Conservation (phyloP, 2,329 filamentous ascomycete genomes). For the Stemphylium lycopersici region DNA sequence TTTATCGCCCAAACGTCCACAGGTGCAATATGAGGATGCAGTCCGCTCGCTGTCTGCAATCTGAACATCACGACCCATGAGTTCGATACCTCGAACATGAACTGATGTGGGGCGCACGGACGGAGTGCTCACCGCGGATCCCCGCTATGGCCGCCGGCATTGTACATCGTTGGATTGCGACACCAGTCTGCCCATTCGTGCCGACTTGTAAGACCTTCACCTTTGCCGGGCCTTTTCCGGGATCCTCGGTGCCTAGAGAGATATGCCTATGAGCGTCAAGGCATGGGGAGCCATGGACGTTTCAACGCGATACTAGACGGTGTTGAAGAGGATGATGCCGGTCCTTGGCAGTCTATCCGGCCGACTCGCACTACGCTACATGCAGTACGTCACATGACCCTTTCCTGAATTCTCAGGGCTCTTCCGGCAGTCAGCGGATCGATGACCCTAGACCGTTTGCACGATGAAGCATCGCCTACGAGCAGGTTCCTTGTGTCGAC, state of each 20-base stretch:
- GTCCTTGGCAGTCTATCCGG: constrained; percentile 3
- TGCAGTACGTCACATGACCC: constrained; percentile 11
- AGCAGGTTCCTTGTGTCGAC: neutral
- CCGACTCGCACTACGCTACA: neutral
- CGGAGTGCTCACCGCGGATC: constrained; percentile 19
- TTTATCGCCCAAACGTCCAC: neutral
- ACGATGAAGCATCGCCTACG: too few relatives aligned
- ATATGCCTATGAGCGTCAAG: constrained; percentile 11
- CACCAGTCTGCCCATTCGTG: constrained; percentile 15
- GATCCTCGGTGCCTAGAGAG: constrained; percentile 12
- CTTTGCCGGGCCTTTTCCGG: constrained; percentile 26
- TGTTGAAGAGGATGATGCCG: neutral
- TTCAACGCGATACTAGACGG: neutral
- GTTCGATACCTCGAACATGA: constrained; percentile 18
- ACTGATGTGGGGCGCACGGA: constrained; percentile 31
- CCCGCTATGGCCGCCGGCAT: constrained; percentile 24
- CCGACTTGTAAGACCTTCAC: constrained; percentile 25
- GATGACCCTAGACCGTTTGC: too few relatives aligned
- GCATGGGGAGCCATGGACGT: constrained; percentile 33
- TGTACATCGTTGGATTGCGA: constrained; percentile 27
- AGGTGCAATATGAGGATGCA: constrained; percentile 5
- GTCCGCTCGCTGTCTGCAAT: neutral
- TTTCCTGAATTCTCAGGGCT: neutral
- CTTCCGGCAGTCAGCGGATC: neutral
- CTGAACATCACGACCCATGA: constrained; percentile 6